Percentiles rank a stretch among this genome's conserved stretches.
phyloP scores from a whole-genome alignment of 1,284 basidiomycete species.

The Tilletia setariae region DNA sequence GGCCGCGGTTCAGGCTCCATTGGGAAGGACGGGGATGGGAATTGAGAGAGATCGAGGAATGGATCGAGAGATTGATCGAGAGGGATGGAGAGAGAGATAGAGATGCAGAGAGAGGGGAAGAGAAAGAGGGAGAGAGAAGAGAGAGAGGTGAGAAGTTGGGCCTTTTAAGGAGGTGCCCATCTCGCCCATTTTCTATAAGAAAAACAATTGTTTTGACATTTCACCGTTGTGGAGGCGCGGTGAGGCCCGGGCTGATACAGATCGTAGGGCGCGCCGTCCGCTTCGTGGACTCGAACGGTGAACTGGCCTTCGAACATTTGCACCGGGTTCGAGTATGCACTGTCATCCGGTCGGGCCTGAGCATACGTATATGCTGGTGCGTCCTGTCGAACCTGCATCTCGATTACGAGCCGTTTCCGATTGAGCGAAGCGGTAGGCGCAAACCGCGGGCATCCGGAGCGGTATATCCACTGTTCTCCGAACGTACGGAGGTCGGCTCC shows the following conservation, averaged over 20 bases:
- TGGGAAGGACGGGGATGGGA: no score
- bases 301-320: constrained; percentile 69
- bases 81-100: no score
- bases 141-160: no score
- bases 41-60: no score
- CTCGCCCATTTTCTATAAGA: no score
- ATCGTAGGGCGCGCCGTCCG: constrained; percentile 98
- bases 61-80: no score
- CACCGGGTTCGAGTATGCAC: constrained; percentile 57
- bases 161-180: no score
- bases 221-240: constrained; percentile 84
- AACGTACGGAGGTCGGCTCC: constrained; percentile 74
- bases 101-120: no score
- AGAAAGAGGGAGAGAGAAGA: no score
- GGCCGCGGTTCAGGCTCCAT: no score
- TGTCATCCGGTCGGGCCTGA: constrained; percentile 42
- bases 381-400: constrained; percentile 87
- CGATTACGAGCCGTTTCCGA: constrained; percentile 95
- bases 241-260: no score
- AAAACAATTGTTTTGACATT: constrained; percentile 89
- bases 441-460: constrained; percentile 91
- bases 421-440: constrained; percentile 88
- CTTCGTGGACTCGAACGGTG: constrained; percentile 98
- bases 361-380: constrained; percentile 65
- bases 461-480: constrained; percentile 97